Evolutionary conservation across 352 stramenopile species (phyloP), one percentile per base, ranked within the genome.

Genomic region (Sclerospora graminicola): DNA sequence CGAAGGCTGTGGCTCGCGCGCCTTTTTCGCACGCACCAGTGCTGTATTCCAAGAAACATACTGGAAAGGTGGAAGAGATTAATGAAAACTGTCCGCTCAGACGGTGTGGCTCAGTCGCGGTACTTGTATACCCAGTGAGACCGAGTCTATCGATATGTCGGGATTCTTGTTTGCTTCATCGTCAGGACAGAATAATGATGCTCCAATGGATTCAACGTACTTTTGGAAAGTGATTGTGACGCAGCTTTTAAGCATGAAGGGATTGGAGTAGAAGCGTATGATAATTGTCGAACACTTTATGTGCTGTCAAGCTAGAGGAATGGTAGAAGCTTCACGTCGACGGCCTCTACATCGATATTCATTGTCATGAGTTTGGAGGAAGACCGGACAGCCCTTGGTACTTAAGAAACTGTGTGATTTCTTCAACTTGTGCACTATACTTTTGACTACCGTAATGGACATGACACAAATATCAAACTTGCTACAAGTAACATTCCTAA

Each of bases 81-180:
- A n/a, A n/a, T n/a, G n/a, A n/a, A n/a, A n/a, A n/a, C n/a, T n/a
- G n/a, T n/a, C n/a, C n/a, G n/a, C n/a, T n/a, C n/a, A n/a, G n/a
- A n/a, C n/a, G n/a, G n/a, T n/a, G n/a, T n/a, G n/a, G n/a, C n/a
- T n/a, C n/a, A n/a, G n/a, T n/a, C n/a, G n/a, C n/a, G n/a, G n/a
- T n/a, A n/a, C n/a, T n/a, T n/a, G n/a, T n/a, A 1, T 49, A 5
- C 34, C 43, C 8, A 54, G 71, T 5, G 66, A 77, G 2, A 28
- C 33, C 1, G 45, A 66, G 14, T 26, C 39, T 3, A 35, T 51
- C 9, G 73, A 89, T 45, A 30, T 87, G 18, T 64, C 71, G 11
- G 81, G 87, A 27, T 66, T 88, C 7, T 52, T 94, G n/a, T 94
- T 89, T 45, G 69, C 66, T 1, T 79, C 76, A 9, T 94, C 80